These are phyloP conservation scores for Kodamaea fukazawae DNA, from an alignment of 805 yeast genomes.

Conservation along the genomic window DNA sequence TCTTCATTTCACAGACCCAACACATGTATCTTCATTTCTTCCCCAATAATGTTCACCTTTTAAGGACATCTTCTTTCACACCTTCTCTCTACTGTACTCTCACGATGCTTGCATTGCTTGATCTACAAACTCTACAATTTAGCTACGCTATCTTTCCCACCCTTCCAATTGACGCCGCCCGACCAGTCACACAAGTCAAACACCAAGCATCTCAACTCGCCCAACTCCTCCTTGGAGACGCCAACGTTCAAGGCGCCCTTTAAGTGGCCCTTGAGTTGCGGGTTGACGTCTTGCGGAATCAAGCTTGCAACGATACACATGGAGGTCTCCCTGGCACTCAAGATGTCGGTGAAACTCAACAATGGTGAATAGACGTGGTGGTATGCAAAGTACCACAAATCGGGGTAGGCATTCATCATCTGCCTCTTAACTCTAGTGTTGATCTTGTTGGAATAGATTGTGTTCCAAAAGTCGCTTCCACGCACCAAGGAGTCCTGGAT, in stretches of 20 bases:
- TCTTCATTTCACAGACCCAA: no score
- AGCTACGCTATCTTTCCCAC: constrained; percentile 58
- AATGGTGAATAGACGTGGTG: constrained; percentile 77
- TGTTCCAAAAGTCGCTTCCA: constrained; percentile 70
- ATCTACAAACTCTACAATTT: constrained; percentile 33
- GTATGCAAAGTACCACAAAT: constrained; percentile 70
- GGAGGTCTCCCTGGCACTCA: constrained; percentile 69
- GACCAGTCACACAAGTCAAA: constrained; percentile 70
- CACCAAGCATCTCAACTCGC: constrained; percentile 58
- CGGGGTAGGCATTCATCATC: constrained; percentile 76
- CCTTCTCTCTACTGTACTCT: background rate
- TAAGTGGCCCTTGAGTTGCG: constrained; percentile 88
- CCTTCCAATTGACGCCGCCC: constrained; percentile 48
- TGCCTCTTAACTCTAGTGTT: constrained; percentile 65
- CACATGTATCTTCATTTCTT: no score
- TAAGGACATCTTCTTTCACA: no score
- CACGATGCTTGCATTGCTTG: background rate
- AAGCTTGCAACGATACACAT: constrained; percentile 73
- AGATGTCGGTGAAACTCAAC: constrained; percentile 61
- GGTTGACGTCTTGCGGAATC: constrained; percentile 91
- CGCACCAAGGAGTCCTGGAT: constrained; percentile 31
- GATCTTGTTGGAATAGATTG: constrained; percentile 68
- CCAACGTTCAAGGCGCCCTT: constrained; percentile 84
- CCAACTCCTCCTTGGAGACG: constrained; percentile 59
- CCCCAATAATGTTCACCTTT: no score